Evolutionary conservation across 495 filamentous ascomycete species (phyloP), one percentile per base, ranked within the genome.

Genomic region (Hypoxylon fragiforme): DNA sequence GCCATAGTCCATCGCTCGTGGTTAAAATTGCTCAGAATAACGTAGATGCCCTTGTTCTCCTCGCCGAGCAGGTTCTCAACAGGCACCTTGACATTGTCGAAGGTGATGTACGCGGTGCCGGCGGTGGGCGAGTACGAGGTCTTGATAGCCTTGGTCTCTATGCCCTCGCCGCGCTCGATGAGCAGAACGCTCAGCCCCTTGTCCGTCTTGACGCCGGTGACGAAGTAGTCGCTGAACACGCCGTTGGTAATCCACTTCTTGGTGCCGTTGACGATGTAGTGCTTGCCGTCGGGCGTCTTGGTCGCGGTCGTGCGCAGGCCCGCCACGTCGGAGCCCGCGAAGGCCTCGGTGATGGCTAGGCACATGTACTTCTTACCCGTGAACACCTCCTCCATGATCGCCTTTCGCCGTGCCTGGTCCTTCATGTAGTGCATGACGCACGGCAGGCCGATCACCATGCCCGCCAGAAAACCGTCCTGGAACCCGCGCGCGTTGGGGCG

Each of bases 231-330:
- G 58, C 75, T 77, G 69, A 84, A 92, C 72, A 85, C 84, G 51
- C 89, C 90, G 76, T 95, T 95, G 31, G 90, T 95, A 72, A 92
- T 92, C 89, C 90, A 95, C 73, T 92, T 92, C 79, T 92, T 95
- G 60, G 88, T 92, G 52, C 90, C 90, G 69, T 90, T 91, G 55
- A 95, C 81, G 54, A 92, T 85, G 67, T 91, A 95, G 70, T 89
- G 79, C 66, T 88, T 89, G 42, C 90, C 89, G 69, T 92, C 90
- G 7, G 86, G 74, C 11, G 87, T 92, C 77, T 91, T 89, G 52
- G 76, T 80, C 7, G 90, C 90, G 1, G 90, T 92, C 2, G 89
- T 92, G 47, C 88, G 79, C 11, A 95, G 77, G 13, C 89, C 86
- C 6, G 90, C 89, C 7, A 95, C 90, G 72, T 95, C 90, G 46